phyloP scores from a whole-genome alignment of 768 basidiomycete species.

The Pulveroboletus sp. region DNA sequence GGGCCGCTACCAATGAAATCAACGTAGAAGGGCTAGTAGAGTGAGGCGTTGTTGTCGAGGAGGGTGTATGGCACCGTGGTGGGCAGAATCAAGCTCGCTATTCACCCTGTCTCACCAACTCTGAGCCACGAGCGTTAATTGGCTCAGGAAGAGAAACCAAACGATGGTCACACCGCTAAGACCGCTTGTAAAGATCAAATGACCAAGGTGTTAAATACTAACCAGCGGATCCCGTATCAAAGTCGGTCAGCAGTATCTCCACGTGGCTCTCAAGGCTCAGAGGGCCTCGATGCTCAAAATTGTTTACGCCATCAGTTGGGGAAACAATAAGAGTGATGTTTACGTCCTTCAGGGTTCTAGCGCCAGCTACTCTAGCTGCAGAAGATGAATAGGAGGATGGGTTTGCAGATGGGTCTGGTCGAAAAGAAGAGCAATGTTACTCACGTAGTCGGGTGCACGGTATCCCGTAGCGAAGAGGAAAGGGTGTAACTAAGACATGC shows the following conservation, averaged over 20 bases:
- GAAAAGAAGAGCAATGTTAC: constrained; percentile 6
- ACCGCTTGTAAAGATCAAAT: constrained; percentile 26
- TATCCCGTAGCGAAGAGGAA: constrained; percentile 8
- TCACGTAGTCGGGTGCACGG: constrained; percentile 18
- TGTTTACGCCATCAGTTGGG: constrained; percentile 35
- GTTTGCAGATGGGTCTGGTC: neutral
- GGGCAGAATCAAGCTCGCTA: constrained; percentile 7
- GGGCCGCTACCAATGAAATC: constrained; percentile 70
- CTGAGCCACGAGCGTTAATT: constrained; percentile 26
- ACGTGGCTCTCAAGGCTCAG: constrained; percentile 50
- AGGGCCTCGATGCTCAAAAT: constrained; percentile 43
- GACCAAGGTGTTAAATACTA: neutral
- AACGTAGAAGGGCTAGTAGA: neutral
- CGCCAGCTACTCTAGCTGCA: neutral
- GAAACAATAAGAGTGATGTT: constrained; percentile 15
- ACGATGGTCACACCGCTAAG: constrained; percentile 28
- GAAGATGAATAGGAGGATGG: neutral
- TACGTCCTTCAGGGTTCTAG: neutral
- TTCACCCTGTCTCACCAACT: constrained; percentile 55
- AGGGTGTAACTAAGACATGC: constrained; percentile 7
- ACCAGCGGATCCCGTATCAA: constrained; percentile 59
- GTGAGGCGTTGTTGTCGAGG: constrained; percentile 1
- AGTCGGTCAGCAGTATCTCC: constrained; percentile 50
- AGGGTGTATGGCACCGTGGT: constrained; percentile 14
- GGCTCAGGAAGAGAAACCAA: neutral